Base-by-base conservation (phyloP, 345 rosid genomes). In the Cochlearia excelsa region DNA sequence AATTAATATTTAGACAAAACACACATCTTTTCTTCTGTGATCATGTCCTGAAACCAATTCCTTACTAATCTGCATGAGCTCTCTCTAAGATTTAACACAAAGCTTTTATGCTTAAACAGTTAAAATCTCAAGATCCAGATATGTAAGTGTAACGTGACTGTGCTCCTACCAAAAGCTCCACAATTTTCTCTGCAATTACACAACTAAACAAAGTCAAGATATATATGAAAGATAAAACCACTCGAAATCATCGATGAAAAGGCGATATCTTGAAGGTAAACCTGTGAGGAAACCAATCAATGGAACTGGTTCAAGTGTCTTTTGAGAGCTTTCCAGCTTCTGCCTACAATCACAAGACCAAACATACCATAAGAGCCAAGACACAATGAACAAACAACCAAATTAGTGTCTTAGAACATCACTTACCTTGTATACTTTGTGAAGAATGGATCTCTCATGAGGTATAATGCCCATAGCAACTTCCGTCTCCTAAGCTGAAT, bases 381-480 rank as follows among this genome's bases (percentile, higher is more conserved):
- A 46, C 34, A 7, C 27, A 27, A 47, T 8, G 4, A 47, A 9
- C 33, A n/a, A 47, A 47, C 8, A 16, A 16, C 23, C 48, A 45
- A 34, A 3, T 34, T 34, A 6, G 7, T 37, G 5, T 37, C 31
- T 47, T 2, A 3, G 11, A 50, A 39, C 39, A 16, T 16, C 23
- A 33, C 30, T 5, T 61, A 84, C 99, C 86, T 87, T 44, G 92
- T 90, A 66, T 87, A 85, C 65, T 81, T 87, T 84, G 74, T 77
- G 67, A 94, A 94, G 75, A 85, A 94, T 61, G 96, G 97, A 76
- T 94, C 99, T 74, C 96, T 82, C 97, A 94, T 84, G 30, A 87
- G 77, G 71, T 90, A 90, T 53, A 94, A 78, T 46, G 96, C 97
- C 96, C 96, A 90, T 52, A 85, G 60, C 64, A 90, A 68, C 77